Base-by-base conservation (phyloP, 768 basidiomycete species). In the Boletellus emodensis region DNA sequence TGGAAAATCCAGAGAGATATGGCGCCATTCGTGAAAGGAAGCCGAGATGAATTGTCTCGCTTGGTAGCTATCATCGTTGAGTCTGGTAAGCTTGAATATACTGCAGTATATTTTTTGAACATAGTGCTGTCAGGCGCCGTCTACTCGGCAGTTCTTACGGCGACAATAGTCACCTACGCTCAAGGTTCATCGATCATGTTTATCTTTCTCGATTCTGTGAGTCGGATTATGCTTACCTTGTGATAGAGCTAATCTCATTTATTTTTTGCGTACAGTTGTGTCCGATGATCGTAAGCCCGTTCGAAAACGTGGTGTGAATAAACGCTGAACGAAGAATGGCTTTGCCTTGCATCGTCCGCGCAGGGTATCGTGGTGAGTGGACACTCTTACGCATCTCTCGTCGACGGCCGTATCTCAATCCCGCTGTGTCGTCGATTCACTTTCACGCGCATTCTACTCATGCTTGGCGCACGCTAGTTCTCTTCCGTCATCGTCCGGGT, bases 401-500 rank as follows among this genome's bases (percentile, higher is more conserved):
- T 24, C 6, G 24, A 24, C 24, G 24, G 24, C 24, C 24, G 24
- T 24, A 6, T 24, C 24, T 24, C 24, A 6, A 24, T 6, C 24
- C 6, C 24, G 24, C 6, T 24, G 24, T 24, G 24, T 24, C 24
- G 24, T 24, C 24, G 24, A 24, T 24, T 24, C 24, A 3, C 24
- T 24, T 24, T 24, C 24, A 24, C 24, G 24, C 6, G 6, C 24
- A 6, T 6, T 24, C 24, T 24, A 24, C 24, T 6, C 6, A 6
- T 24, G 24, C 24, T 3, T 24, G 24, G 24, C 24, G 3, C 24
- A 24, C 6, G 24, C 30, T 35, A 44, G 44, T 64, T 62, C 46
- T 62, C 63, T 39, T 57, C 53, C 32, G 59, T 64, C 6, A 62
- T 64, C 40, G 56, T 62, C 28, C 63, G 61, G 24, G 53, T 62